Percentiles rank a stretch among this genome's conserved stretches.
phyloP scores from a whole-genome alignment of 345 rosid genomes.

The Acer yangbiense region DNA sequence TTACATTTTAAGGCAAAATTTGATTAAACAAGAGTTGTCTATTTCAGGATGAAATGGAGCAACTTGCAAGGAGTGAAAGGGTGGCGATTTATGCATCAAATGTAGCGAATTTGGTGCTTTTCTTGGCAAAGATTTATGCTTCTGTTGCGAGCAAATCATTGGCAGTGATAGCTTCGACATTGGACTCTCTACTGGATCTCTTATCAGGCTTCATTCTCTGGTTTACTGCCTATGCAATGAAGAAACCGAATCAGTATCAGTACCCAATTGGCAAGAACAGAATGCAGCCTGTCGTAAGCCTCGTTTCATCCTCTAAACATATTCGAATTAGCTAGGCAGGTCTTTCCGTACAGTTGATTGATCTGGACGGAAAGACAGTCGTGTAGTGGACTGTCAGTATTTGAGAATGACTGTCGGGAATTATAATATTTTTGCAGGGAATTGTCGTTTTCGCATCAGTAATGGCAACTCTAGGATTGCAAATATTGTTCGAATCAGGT shows the following conservation, averaged over 20 bases:
- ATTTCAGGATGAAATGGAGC: constrained; percentile 31
- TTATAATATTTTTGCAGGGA: constrained; percentile 35
- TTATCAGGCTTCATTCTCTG: constrained; percentile 80
- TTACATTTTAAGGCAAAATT: too few species aligned
- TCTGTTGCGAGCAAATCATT: constrained; percentile 45
- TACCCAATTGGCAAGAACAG: constrained; percentile 81
- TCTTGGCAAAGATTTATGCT: constrained; percentile 42
- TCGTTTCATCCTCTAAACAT: too few species aligned
- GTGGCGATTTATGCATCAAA: constrained; percentile 41
- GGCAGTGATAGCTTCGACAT: constrained; percentile 57
- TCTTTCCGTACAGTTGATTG: background rate
- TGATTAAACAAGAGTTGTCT: background rate
- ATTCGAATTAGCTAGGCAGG: too few species aligned
- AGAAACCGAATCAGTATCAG: constrained; percentile 54
- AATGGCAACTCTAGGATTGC: constrained; percentile 60
- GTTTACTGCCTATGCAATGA: constrained; percentile 87
- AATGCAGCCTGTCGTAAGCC: constrained; percentile 86
- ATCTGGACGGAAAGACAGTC: too few species aligned
- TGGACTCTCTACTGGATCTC: constrained; percentile 57
- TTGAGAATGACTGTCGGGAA: too few species aligned
- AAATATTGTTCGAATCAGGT: constrained; percentile 58
- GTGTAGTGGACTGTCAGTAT: too few species aligned
- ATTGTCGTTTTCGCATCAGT: constrained; percentile 54
- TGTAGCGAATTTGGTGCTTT: constrained; percentile 45
- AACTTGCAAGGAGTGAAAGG: constrained; percentile 35